Percentiles rank a stretch among this genome's conserved stretches.
phyloP scores from a whole-genome alignment of 2,329 filamentous ascomycete species.

The Plenodomus lindquistii region DNA sequence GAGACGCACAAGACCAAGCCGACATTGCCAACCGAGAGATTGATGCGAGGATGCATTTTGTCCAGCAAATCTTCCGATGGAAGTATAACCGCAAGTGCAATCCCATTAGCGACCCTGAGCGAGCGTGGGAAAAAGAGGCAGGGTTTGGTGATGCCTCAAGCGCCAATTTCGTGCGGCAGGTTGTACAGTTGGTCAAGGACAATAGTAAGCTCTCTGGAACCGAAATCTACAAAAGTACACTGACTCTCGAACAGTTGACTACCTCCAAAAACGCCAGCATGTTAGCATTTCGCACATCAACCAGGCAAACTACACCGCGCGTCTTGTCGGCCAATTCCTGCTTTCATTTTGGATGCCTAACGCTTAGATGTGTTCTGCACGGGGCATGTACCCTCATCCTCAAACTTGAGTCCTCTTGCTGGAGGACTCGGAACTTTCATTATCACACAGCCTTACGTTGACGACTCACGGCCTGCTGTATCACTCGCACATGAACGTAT shows the following conservation, averaged over 20 bases:
- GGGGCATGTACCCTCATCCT: no score
- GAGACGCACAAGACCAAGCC: constrained; percentile 40
- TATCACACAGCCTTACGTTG: no score
- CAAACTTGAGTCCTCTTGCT: no score
- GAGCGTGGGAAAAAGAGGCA: constrained; percentile 44
- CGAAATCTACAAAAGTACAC: constrained; percentile 1
- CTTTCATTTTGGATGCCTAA: constrained; percentile 41
- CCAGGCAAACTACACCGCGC: constrained; percentile 48
- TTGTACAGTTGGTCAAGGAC: constrained; percentile 46
- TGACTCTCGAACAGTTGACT: constrained; percentile 39
- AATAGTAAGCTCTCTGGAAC: constrained; percentile 43
- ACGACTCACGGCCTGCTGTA: no score
- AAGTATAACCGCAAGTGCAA: constrained; percentile 53
- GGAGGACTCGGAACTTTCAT: no score
- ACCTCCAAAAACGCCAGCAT: constrained; percentile 42
- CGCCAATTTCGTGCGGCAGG: constrained; percentile 42
- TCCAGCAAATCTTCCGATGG: constrained; percentile 52
- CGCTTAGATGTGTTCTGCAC: constrained; percentile 4
- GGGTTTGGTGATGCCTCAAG: constrained; percentile 41
- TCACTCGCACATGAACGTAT: background rate
- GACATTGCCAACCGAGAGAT: constrained; percentile 49
- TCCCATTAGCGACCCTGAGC: constrained; percentile 43
- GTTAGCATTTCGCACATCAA: constrained; percentile 45
- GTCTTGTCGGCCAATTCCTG: constrained; percentile 49
- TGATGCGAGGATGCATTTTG: constrained; percentile 50